Percentiles rank a stretch among this genome's conserved stretches.
Evolutionary conservation across 805 yeast species (phyloP).

Genomic region (Candida manassasensis): DNA sequence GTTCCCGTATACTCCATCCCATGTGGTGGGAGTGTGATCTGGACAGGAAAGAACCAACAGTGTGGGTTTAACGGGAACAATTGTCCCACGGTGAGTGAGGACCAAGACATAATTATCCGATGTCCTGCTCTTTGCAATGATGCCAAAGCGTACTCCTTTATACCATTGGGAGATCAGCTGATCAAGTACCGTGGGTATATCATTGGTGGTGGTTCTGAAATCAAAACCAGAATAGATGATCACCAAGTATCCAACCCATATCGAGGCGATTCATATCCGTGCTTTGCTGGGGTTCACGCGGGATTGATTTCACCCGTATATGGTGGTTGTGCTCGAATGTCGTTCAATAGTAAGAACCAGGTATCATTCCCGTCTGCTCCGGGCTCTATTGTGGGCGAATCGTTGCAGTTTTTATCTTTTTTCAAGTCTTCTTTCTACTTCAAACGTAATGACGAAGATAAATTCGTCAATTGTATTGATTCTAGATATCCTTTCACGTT

Average conservation of each 20-base stretch:
- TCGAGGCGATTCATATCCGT: constrained; percentile 83
- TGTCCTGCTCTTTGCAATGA: constrained; percentile 89
- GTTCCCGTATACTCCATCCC: constrained; percentile 40
- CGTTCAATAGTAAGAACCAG: constrained; percentile 50
- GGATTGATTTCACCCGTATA: constrained; percentile 66
- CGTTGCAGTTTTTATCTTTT: constrained; percentile 60
- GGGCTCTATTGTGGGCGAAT: constrained; percentile 50
- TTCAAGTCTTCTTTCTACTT: constrained; percentile 74
- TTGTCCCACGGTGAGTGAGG: constrained; percentile 45
- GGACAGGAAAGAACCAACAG: constrained; percentile 71
- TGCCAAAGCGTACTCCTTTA: constrained; percentile 65
- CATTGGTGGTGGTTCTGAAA: constrained; percentile 66
- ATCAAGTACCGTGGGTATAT: constrained; percentile 68
- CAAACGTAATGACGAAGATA: constrained; percentile 17
- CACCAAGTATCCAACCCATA: constrained; percentile 54
- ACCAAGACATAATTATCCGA: constrained; percentile 51
- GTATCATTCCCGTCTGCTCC: constrained; percentile 40
- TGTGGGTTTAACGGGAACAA: constrained; percentile 71
- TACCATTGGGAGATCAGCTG: constrained; percentile 66
- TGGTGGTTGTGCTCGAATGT: constrained; percentile 75
- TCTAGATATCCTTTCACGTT: constrained; percentile 55
- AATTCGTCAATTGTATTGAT: constrained; percentile 58
- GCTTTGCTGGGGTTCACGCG: constrained; percentile 87
- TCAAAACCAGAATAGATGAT: constrained; percentile 8
- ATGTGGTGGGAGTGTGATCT: constrained; percentile 48